Base-by-base conservation (phyloP, 2,329 filamentous ascomycete species). In the Juglanconis oblonga region DNA sequence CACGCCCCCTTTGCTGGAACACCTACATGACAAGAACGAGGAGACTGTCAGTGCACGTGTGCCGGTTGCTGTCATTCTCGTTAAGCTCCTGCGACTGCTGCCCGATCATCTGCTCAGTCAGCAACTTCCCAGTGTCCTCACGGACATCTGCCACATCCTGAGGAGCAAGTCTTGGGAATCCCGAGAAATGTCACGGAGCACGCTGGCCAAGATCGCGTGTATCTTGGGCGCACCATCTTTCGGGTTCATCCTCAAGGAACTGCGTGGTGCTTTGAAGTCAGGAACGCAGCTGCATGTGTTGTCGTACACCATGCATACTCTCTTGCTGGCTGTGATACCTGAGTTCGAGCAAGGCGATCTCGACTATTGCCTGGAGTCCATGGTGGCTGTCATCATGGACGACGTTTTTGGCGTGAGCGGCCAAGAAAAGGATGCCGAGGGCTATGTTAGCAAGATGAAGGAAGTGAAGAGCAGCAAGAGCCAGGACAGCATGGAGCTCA, bases 401-500 rank as follows among this genome's bases (percentile, higher is more conserved):
- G 96, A 99, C 71, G 95, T 96, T 11, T 99, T 99, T 70, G 96
- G 96, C 35, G 86, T 87, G 5, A 89, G 90, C 38, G 95, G 95
- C 2, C 90, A 97, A 75, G 94, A 99, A 71, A 99, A 99, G 74
- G 95, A 99, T 68, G 94, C 94, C 0, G 92, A 97, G 67, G 95
- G 93, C 56, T 99, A 99, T 72, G 88, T 89, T 58, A 97, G 87
- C 71, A 90, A 94, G 74, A 97, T 96, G 88, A 97, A 96, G 74
- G 95, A 99, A 76, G 89, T 99, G 59, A 98, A 97, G 79, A 95
- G 91, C 74, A 97, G 91, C 79, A 99, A 98, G 79, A 97, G 93
- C 71, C 96, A 93, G 69, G 96, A 99, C 71, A 96, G 95, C 0
- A 96, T 98, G 88, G 94, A 98, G 73, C 80, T 98, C 14, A 82